Evolutionary conservation across 257 asterid genomes (phyloP).

Genomic region (Solanum virginianum): DNA sequence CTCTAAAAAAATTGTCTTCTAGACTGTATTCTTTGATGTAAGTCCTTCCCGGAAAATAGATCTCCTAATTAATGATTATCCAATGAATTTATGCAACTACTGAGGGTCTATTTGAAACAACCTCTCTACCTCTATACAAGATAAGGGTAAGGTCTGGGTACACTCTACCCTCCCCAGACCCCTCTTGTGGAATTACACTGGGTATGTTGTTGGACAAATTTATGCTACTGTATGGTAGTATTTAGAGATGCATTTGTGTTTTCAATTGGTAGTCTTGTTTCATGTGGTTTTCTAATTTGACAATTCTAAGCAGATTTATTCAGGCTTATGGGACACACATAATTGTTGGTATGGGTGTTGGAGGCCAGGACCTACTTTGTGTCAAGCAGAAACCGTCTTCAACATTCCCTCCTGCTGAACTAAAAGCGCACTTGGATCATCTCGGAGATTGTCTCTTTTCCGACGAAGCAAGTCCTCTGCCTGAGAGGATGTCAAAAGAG

Average conservation of each 20-base stretch:
- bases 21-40: background rate
- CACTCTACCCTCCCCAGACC: background rate
- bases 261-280: background rate
- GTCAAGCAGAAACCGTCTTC: constrained; percentile 86
- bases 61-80: background rate
- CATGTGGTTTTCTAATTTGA: constrained; percentile 10
- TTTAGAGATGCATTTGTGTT: background rate
- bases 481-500: constrained; percentile 53
- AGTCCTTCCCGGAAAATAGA: background rate
- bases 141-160: background rate
- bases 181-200: background rate
- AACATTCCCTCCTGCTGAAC: constrained; percentile 77
- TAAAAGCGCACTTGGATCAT: constrained; percentile 82
- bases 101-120: background rate
- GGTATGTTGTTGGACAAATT: background rate
- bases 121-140: background rate
- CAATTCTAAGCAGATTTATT: constrained; percentile 56
- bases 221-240: background rate
- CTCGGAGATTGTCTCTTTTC: constrained; percentile 93
- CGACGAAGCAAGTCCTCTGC: constrained; percentile 62
- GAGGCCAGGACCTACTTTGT: constrained; percentile 96
- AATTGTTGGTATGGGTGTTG: constrained; percentile 88
- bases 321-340: constrained; percentile 91
- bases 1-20: background rate
- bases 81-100: background rate